phyloP scores from a whole-genome alignment of 2,329 filamentous ascomycete species.

The Ophiostoma sp. region DNA sequence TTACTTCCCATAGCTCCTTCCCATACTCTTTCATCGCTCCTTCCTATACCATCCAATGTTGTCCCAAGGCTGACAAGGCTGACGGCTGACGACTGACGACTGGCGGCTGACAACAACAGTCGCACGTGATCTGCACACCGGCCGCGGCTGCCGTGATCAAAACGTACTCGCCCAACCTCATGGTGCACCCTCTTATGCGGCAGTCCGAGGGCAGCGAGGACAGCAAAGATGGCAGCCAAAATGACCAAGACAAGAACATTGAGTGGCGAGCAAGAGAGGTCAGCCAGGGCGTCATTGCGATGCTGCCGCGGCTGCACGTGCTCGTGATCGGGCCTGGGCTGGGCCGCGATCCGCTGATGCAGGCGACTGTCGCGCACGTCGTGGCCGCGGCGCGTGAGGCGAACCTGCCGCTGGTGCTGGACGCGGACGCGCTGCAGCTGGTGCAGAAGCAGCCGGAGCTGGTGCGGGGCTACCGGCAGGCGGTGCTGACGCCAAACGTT shows the following conservation, averaged over 20 bases:
- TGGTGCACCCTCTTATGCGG: constrained; percentile 96
- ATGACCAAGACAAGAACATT: constrained; percentile 28
- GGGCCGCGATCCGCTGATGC: constrained; percentile 84
- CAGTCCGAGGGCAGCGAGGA: constrained; percentile 42
- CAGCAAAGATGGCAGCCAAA: no score
- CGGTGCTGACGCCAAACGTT: constrained; percentile 89
- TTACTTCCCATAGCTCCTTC: no score
- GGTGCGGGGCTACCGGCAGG: constrained; percentile 73
- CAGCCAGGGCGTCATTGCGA: constrained; percentile 63
- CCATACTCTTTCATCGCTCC: neutral
- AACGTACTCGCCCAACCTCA: constrained; percentile 94
- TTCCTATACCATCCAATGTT: neutral
- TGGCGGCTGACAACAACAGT: constrained; percentile 39
- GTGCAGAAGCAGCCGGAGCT: constrained; percentile 71
- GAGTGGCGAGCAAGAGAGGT: constrained; percentile 57
- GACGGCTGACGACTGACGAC: no score
- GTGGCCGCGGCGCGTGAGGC: constrained; percentile 70
- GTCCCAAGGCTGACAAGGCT: constrained; percentile 32
- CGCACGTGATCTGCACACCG: constrained; percentile 92
- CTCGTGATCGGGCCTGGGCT: constrained; percentile 90
- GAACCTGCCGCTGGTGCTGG: constrained; percentile 75
- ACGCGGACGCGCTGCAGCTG: constrained; percentile 81
- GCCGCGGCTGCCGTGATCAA: constrained; percentile 86
- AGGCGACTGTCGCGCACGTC: constrained; percentile 73
- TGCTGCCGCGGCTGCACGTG: constrained; percentile 84